Percentiles rank a stretch among this genome's conserved stretches.
Evolutionary conservation across 768 basidiomycete species (phyloP).

Genomic region (Lentinula raphanica): DNA sequence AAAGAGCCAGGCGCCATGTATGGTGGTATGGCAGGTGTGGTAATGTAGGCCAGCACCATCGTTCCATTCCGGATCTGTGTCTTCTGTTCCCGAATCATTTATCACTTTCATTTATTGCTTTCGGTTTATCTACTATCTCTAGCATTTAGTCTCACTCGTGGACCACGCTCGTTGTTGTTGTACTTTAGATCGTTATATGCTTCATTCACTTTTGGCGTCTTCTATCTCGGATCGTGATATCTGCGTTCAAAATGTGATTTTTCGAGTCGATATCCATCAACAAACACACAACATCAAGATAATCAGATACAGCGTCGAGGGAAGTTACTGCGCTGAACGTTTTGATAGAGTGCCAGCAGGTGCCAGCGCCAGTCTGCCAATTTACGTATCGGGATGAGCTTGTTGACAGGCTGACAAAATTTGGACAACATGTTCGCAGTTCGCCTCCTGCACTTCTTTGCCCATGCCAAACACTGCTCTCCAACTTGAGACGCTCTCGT

Average conservation of each 20-base stretch:
- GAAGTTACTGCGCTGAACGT: no score
- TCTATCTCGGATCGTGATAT: no score
- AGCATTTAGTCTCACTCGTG: background rate
- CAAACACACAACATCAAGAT: no score
- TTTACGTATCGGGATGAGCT: background rate
- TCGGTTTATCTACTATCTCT: background rate
- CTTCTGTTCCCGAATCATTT: constrained; percentile 14
- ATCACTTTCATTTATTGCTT: background rate
- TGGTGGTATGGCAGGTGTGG: constrained; percentile 16
- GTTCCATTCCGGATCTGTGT: background rate
- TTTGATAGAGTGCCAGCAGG: no score
- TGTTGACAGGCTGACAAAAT: background rate
- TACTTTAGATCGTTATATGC: background rate
- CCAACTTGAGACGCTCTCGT: background rate
- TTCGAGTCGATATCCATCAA: no score
- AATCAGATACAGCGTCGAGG: no score
- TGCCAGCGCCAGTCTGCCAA: background rate
- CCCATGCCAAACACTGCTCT: background rate
- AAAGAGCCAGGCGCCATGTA: constrained; percentile 15
- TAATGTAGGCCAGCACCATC: constrained; percentile 23
- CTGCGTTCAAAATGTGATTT: no score
- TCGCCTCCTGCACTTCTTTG: background rate
- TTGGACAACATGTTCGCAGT: no score
- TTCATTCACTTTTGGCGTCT: no score
- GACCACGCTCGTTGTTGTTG: constrained; percentile 5